A percentile compares a stretch with the other conserved stretches of the same genome.
phyloP scores from a whole-genome alignment of 78 protist genomes.

The Speleostelium caveatum region DNA sequence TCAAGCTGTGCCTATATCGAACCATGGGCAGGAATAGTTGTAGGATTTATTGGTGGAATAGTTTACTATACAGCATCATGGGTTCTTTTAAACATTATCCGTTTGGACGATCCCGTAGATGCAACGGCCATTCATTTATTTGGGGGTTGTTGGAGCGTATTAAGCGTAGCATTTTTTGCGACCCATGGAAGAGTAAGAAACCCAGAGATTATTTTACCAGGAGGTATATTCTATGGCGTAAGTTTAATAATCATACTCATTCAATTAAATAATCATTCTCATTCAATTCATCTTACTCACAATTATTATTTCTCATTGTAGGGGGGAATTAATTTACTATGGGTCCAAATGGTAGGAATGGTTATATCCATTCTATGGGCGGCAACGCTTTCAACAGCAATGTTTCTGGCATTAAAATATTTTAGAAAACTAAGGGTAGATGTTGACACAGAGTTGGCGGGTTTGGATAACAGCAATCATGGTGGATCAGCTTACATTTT shows the following conservation, averaged over 20 bases:
- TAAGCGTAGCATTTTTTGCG: constrained; percentile 55
- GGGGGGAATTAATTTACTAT: constrained; percentile 54
- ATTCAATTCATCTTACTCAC: neutral
- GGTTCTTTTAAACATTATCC: constrained; percentile 33
- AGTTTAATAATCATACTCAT: neutral
- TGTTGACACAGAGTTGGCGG: constrained; percentile 71
- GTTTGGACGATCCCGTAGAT: constrained; percentile 75
- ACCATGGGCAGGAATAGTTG: constrained; percentile 76
- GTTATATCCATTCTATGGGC: constrained; percentile 54
- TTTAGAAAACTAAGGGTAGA: constrained; percentile 58
- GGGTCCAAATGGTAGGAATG: constrained; percentile 70
- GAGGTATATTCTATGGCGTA: constrained; percentile 64
- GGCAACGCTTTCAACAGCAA: neutral
- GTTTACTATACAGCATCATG: constrained; percentile 66
- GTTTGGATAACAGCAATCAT: constrained; percentile 68
- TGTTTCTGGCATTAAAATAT: constrained; percentile 53
- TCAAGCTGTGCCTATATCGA: constrained; percentile 73
- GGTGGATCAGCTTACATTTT: constrained; percentile 74
- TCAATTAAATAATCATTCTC: neutral
- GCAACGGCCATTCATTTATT: constrained; percentile 60
- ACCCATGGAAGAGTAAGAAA: constrained; percentile 53
- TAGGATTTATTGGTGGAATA: constrained; percentile 71
- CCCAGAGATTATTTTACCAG: constrained; percentile 10
- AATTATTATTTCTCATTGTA: no score
- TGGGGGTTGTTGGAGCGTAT: constrained; percentile 74